phyloP scores from a whole-genome alignment of 352 stramenopile genomes.

The Phytophthora cactorum region DNA sequence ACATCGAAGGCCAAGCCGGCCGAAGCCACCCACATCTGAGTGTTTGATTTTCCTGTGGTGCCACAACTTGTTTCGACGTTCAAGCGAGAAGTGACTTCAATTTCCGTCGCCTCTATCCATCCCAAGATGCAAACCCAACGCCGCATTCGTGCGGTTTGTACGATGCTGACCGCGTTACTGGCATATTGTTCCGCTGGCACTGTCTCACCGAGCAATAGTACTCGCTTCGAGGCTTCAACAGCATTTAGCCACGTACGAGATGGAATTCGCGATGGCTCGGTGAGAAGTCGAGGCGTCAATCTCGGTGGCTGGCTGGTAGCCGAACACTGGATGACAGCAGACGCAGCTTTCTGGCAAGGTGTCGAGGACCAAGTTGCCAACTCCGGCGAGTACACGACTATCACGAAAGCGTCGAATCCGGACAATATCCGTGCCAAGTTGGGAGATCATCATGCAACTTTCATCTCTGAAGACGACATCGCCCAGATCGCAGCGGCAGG shows the following conservation, averaged over 20 bases:
- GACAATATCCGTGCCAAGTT: slow-evolving; percentile 48
- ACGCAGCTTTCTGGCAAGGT: slow-evolving; percentile 61
- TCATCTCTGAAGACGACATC: slow-evolving; percentile 75
- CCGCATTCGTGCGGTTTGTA: background rate
- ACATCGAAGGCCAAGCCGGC: background rate
- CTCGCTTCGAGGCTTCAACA: slow-evolving; percentile 1
- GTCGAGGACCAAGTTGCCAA: slow-evolving; percentile 43
- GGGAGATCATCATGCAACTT: slow-evolving; percentile 59
- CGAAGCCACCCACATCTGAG: background rate
- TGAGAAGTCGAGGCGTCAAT: slow-evolving; percentile 74
- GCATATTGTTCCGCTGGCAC: slow-evolving; percentile 3
- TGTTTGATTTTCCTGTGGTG: background rate
- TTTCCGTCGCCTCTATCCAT: background rate
- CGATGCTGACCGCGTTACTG: background rate
- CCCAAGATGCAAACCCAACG: slow-evolving; percentile 14
- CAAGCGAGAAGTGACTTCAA: background rate
- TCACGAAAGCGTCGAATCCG: slow-evolving; percentile 48
- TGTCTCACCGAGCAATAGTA: slow-evolving; percentile 11
- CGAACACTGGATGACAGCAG: slow-evolving; percentile 82
- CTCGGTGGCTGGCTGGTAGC: slow-evolving; percentile 84
- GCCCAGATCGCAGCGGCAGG: slow-evolving; percentile 48
- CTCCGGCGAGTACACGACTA: slow-evolving; percentile 72
- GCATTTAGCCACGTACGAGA: slow-evolving; percentile 32
- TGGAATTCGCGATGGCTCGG: slow-evolving; percentile 40
- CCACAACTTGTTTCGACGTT: slow-evolving; percentile 10